Conservation (phyloP, 441 rosid species). For the Flueggea neowawraea region DNA sequence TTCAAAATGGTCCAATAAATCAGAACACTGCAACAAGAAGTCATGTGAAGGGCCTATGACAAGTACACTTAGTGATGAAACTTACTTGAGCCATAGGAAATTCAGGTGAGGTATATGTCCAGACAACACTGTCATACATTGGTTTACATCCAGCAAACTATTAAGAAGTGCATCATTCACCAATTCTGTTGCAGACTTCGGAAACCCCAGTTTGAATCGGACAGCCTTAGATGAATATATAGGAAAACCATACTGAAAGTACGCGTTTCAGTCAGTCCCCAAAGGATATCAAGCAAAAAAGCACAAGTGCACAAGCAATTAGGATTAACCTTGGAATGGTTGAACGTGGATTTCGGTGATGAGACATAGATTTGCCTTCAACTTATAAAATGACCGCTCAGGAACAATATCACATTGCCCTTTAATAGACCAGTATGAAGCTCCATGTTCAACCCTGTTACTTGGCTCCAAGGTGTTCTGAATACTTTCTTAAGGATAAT, state of each 20-base stretch:
- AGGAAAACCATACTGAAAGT: constrained; percentile 61
- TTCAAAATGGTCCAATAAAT: no score
- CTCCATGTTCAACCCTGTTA: constrained; percentile 36
- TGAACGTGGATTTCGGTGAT: constrained; percentile 61
- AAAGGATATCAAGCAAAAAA: not conserved
- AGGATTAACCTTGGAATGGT: constrained; percentile 69
- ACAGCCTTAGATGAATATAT: constrained; percentile 71
- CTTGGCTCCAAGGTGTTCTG: constrained; percentile 58
- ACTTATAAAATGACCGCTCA: constrained; percentile 62
- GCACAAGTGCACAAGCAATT: constrained; percentile 1
- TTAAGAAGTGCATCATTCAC: constrained; percentile 14
- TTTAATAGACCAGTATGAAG: constrained; percentile 85
- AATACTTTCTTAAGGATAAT: constrained; percentile 67
- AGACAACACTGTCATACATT: constrained; percentile 36
- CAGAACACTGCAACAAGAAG: not conserved
- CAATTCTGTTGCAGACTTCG: constrained; percentile 18
- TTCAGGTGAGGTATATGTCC: constrained; percentile 82
- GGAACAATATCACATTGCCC: constrained; percentile 70
- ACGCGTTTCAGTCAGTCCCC: constrained; percentile 35
- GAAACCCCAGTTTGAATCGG: constrained; percentile 64
- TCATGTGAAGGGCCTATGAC: not conserved
- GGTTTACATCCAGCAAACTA: constrained; percentile 17
- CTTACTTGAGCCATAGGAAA: constrained; percentile 81
- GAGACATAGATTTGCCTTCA: constrained; percentile 54
- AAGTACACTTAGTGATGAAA: not conserved